Evolutionary conservation across 106 monocot species (phyloP).

Genomic region (Apostasia shenzhenica): DNA sequence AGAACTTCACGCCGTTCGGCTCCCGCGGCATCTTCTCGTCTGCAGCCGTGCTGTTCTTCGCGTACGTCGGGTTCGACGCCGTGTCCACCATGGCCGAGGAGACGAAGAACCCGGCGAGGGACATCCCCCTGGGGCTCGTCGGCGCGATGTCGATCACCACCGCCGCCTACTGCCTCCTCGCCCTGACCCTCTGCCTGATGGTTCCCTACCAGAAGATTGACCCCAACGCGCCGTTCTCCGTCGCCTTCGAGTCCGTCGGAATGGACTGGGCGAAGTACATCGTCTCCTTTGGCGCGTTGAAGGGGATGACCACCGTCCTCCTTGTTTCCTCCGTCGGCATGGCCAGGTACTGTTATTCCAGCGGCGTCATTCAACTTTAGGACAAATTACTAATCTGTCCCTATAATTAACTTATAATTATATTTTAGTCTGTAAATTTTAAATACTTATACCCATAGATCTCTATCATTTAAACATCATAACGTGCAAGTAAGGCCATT

Average conservation of each 20-base stretch:
- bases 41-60: constrained; percentile 82
- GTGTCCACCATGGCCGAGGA: constrained; percentile 88
- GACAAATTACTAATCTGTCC: no score
- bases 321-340: constrained; percentile 15
- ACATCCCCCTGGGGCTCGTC: constrained; percentile 17
- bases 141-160: constrained; percentile 17
- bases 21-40: constrained; percentile 60
- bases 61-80: constrained; percentile 83
- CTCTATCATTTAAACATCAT: no score
- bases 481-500: no score
- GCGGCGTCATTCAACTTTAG: no score
- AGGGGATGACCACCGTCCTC: constrained; percentile 20
- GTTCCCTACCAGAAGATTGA: constrained; percentile 10
- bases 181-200: constrained; percentile 8
- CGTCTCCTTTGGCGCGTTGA: constrained; percentile 14
- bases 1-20: constrained; percentile 53
- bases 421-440: no score
- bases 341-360: background rate
- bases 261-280: constrained; percentile 24
- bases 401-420: no score
- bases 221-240: constrained; percentile 14
- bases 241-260: constrained; percentile 11
- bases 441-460: no score
- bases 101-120: constrained; percentile 65
- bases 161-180: constrained; percentile 9